Conservation (phyloP, 2,329 filamentous ascomycete species). For the Penicillium hesseltinei region DNA sequence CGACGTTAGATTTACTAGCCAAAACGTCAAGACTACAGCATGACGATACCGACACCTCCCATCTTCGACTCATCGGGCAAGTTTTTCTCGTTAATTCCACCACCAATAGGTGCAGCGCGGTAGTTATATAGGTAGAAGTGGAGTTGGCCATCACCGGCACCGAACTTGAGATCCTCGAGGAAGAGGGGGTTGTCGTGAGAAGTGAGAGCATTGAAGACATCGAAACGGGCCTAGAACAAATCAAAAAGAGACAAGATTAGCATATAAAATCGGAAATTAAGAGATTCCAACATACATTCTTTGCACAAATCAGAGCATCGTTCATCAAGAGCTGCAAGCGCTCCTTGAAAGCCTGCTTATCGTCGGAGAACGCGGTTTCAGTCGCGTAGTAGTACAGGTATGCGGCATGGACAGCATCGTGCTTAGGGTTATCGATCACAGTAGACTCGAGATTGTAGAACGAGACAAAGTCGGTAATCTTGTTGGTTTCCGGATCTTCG, state of each 20-base stretch:
- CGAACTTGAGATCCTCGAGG: constrained; percentile 90
- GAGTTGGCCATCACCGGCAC: constrained; percentile 86
- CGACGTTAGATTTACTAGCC: constrained; percentile 11
- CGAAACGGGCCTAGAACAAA: constrained; percentile 64
- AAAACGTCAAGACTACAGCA: constrained; percentile 55
- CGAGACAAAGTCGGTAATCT: constrained; percentile 94
- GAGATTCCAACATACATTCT: constrained; percentile 53
- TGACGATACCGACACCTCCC: constrained; percentile 87
- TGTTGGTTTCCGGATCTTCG: constrained; percentile 67
- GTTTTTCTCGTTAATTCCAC: constrained; percentile 79
- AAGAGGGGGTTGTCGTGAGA: constrained; percentile 93
- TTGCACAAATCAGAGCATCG: constrained; percentile 84
- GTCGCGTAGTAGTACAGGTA: constrained; percentile 98
- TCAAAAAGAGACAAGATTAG: background rate
- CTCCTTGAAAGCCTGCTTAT: constrained; percentile 64
- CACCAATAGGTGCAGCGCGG: constrained; percentile 76
- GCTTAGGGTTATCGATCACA: constrained; percentile 76
- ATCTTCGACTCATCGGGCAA: constrained; percentile 71
- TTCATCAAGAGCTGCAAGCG: constrained; percentile 77
- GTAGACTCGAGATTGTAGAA: constrained; percentile 95
- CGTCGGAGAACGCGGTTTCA: constrained; percentile 65
- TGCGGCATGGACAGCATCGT: constrained; percentile 78
- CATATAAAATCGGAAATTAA: background rate
- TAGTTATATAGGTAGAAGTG: constrained; percentile 99
- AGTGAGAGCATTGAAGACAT: constrained; percentile 95